phyloP scores from a whole-genome alignment of 306 rosid genomes.

The Medicago ruthenica region DNA sequence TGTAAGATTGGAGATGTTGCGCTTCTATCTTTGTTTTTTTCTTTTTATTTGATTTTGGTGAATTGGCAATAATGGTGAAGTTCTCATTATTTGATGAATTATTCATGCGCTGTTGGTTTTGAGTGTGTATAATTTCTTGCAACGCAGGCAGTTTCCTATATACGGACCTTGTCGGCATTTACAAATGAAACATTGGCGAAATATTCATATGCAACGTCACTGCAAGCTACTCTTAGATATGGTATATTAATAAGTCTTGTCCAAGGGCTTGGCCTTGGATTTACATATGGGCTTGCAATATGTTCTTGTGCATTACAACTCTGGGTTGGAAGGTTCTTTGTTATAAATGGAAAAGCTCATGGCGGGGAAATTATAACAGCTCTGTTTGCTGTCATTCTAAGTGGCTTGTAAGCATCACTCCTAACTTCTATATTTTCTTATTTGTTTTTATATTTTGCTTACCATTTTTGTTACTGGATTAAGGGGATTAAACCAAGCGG shows the following conservation, averaged over 20 bases:
- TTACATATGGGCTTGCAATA: slow-evolving; percentile 98
- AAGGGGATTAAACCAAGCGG: slow-evolving; percentile 99
- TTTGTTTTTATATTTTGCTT: slow-evolving; percentile 22
- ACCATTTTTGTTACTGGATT: slow-evolving; percentile 44
- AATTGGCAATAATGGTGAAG: slow-evolving; percentile 28
- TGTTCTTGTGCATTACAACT: slow-evolving; percentile 99
- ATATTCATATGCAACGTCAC: slow-evolving; percentile 96
- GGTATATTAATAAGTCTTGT: slow-evolving; percentile 98
- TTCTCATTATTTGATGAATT: slow-evolving; percentile 36
- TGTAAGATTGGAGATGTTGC: slow-evolving; percentile 17
- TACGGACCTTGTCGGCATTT: slow-evolving; percentile 89
- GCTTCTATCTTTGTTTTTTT: slow-evolving; percentile 25
- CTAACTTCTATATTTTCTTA: not conserved
- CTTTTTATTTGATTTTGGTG: slow-evolving; percentile 30
- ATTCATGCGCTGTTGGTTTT: slow-evolving; percentile 37
- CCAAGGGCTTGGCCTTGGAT: slow-evolving; percentile 99
- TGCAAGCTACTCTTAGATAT: slow-evolving; percentile 98
- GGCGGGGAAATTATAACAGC: slow-evolving; percentile 98
- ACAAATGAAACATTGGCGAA: slow-evolving; percentile 97
- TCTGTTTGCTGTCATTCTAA: slow-evolving; percentile 91
- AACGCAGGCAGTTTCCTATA: slow-evolving; percentile 93
- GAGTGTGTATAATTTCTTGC: slow-evolving; percentile 41
- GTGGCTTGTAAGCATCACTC: slow-evolving; percentile 90
- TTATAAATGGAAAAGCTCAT: slow-evolving; percentile 63
- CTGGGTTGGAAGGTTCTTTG: slow-evolving; percentile 97